Percentiles rank a stretch among this genome's conserved stretches.
Conservation (phyloP, 2,329 filamentous ascomycete genomes). For the Lasiodiplodia gonubiensis region DNA sequence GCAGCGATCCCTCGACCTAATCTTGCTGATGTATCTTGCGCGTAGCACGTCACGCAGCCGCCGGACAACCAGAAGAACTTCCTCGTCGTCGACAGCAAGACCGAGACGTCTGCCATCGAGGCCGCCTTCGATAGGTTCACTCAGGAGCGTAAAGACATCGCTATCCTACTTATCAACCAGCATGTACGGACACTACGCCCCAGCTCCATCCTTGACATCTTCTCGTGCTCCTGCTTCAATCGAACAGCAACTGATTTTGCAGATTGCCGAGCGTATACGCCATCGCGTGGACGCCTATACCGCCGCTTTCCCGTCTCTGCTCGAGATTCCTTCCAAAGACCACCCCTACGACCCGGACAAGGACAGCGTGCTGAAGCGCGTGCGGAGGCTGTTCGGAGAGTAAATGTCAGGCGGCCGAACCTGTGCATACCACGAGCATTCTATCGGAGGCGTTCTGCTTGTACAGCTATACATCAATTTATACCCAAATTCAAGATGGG, state of each 20-base stretch:
- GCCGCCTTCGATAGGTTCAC: conserved; percentile 89
- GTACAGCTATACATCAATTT: conserved; percentile 27
- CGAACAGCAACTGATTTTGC: conserved; percentile 27
- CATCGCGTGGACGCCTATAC: conserved; percentile 89
- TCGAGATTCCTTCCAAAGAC: conserved; percentile 98
- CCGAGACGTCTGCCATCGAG: conserved; percentile 86
- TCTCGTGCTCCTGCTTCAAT: background rate
- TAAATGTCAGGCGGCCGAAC: conserved; percentile 47
- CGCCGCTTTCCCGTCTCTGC: conserved; percentile 90
- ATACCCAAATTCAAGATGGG: conserved; percentile 11
- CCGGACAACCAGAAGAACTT: conserved; percentile 97
- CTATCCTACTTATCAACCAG: conserved; percentile 95
- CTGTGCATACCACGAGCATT: conserved; percentile 4
- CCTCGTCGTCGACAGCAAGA: conserved; percentile 93
- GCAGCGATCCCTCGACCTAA: background rate
- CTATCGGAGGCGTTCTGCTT: conserved; percentile 22
- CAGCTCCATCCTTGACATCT: conserved; percentile 52
- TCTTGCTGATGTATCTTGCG: background rate
- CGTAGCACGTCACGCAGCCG: conserved; percentile 84
- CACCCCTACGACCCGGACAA: conserved; percentile 99
- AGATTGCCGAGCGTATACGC: conserved; percentile 95
- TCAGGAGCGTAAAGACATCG: conserved; percentile 90
- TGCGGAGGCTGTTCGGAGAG: conserved; percentile 75
- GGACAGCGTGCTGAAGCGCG: conserved; percentile 92
- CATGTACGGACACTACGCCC: conserved; percentile 66